phyloP scores from a whole-genome alignment of 768 basidiomycete genomes.

The Pleurotus cornucopiae region DNA sequence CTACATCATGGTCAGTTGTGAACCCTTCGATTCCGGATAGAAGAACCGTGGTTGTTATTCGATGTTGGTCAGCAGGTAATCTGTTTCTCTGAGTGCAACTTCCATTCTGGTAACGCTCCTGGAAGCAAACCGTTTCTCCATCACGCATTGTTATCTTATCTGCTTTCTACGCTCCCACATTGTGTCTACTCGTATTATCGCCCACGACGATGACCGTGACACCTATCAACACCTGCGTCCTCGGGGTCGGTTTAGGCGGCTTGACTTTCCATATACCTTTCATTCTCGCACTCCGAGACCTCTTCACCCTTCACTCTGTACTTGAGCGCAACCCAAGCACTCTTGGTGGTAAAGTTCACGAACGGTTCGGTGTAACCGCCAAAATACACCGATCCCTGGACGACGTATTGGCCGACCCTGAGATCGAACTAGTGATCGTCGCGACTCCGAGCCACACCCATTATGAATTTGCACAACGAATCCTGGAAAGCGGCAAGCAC shows the following conservation, averaged over 20 bases:
- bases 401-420: conserved; percentile 53
- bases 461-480: conserved; percentile 59
- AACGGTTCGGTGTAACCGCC: conserved; percentile 54
- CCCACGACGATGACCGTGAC: not conserved
- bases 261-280: conserved; percentile 81
- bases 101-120: too few relatives aligned
- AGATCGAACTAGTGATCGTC: conserved; percentile 67
- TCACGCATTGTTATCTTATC: too few relatives aligned
- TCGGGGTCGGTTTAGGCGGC: conserved; percentile 75
- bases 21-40: too few relatives aligned
- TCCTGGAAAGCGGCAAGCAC: conserved; percentile 67
- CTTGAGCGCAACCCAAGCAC: conserved; percentile 63
- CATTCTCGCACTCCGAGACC: conserved; percentile 63
- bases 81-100: too few relatives aligned
- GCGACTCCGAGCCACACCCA: conserved; percentile 76
- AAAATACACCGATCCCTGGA: conserved; percentile 61
- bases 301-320: conserved; percentile 71
- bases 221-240: conserved; percentile 65
- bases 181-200: too few relatives aligned
- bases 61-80: too few relatives aligned
- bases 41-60: too few relatives aligned
- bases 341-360: conserved; percentile 59
- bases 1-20: too few relatives aligned
- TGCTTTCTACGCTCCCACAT: too few relatives aligned
- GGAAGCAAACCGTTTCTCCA: too few relatives aligned